Evolutionary conservation across 1,139 yeast species (phyloP), one percentile per base, ranked within the genome.

Genomic region (Entelexis sorbosivorans): DNA sequence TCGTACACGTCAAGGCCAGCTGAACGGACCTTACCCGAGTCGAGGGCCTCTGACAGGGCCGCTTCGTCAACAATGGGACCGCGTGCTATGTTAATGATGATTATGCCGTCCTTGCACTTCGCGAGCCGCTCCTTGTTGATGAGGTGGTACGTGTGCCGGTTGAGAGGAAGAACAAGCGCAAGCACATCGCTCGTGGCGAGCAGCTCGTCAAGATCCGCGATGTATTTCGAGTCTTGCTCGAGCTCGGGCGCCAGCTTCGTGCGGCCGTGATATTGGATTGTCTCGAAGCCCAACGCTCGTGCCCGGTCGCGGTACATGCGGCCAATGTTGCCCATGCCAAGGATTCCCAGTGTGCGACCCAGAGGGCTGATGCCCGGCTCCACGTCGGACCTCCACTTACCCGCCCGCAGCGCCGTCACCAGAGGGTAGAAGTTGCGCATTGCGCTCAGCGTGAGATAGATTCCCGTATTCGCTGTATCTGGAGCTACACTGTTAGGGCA

Each of bases 1-100:
- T 79, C 83, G 66, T 72, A 85, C 5, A 87, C 96, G 61, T 87
- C 96, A 44, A 86, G 69, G 0, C 95, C 96, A 16, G 82, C 91
- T 61, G 81, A 77, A 22, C 74, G 66, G 3, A 88, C 73, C 54
- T 82, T 79, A 1, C 93, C 94, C 4, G 72, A 63, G 57, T 79
- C 73, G 54, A 88, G 71, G 0, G 87, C 95, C 10, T 70, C 72
- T 2, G 85, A 76, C 48, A 88, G 70, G 1, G 82, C 94, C 20
- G 73, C 72, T 61, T 85, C 94, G 61, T 87, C 82, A 53, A 88
- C 72, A 31, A 86, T 77, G 5, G 74, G 64, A 7, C 93, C 93
- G 58, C 93, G 73, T 4, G 79, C 78, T 11, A 78, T 74, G 67
- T 83, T 83, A 52, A 82, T 74, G 45, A 83, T 70, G 29, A 79